Percentiles rank a stretch among this genome's conserved stretches.
Conservation (phyloP, 306 rosid genomes). For the Vigna trinervia region DNA sequence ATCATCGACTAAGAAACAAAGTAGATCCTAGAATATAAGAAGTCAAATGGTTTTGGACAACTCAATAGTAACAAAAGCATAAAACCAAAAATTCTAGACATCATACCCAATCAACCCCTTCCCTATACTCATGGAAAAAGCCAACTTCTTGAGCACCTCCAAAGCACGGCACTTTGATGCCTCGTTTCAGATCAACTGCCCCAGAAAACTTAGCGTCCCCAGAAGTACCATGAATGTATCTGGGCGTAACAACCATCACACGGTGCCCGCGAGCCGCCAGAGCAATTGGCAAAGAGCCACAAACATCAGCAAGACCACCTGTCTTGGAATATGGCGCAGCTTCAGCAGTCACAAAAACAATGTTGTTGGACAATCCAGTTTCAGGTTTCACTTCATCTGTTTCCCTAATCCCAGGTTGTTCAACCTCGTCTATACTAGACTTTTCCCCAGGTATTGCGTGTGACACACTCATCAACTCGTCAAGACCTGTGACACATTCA, state of each 20-base stretch:
- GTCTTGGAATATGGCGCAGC: slow-evolving; percentile 93
- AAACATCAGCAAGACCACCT: slow-evolving; percentile 93
- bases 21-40: slow-evolving; percentile 11
- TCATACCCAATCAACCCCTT: slow-evolving; percentile 89
- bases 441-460: slow-evolving; percentile 35
- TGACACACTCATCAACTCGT: slow-evolving; percentile 30
- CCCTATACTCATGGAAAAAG: slow-evolving; percentile 74
- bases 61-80: slow-evolving; percentile 8
- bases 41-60: slow-evolving; percentile 21
- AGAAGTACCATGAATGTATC: slow-evolving; percentile 67
- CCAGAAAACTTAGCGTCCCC: slow-evolving; percentile 58
- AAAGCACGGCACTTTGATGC: slow-evolving; percentile 57
- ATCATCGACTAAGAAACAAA: slow-evolving; percentile 30
- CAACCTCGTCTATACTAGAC: slow-evolving; percentile 28
- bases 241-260: slow-evolving; percentile 90
- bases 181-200: slow-evolving; percentile 51
- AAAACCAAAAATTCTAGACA: slow-evolving; percentile 7
- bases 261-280: slow-evolving; percentile 85
- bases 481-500: not conserved
- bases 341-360: slow-evolving; percentile 82
- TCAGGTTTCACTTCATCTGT: slow-evolving; percentile 42
- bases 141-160: slow-evolving; percentile 75
- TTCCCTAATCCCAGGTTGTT: slow-evolving; percentile 38
- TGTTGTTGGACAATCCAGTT: slow-evolving; percentile 48
- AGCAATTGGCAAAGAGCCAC: slow-evolving; percentile 89